These are phyloP conservation scores for Trametes polyzona DNA, from an alignment of 1,284 basidiomycete species.

Conservation along the genomic window DNA sequence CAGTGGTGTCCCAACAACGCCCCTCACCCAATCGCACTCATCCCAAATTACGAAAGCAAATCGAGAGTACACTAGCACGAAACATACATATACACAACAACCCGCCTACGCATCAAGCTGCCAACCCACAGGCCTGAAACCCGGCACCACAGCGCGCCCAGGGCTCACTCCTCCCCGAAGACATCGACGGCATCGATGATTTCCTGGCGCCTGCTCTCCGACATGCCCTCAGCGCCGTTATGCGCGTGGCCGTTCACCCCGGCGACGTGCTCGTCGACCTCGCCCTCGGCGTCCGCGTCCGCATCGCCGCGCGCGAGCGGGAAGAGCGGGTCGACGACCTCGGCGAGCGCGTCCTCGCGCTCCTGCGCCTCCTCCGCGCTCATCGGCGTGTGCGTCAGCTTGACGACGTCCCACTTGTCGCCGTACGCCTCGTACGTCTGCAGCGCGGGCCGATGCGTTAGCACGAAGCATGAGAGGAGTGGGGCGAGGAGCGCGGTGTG, in stretches of 20 bases:
- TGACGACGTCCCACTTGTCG: constrained; percentile 80
- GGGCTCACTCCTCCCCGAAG: constrained; percentile 29
- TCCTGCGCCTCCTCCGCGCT: constrained; percentile 55
- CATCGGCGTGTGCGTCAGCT: constrained; percentile 59
- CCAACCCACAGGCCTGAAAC: no score
- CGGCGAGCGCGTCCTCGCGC: constrained; percentile 53
- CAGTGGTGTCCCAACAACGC: no score
- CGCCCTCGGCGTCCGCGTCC: constrained; percentile 53
- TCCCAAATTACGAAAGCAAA: background rate
- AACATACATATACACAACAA: background rate
- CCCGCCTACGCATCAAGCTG: no score
- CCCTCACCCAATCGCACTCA: no score
- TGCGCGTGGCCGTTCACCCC: constrained; percentile 23
- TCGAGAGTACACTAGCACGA: background rate
- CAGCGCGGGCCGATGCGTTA: constrained; percentile 1
- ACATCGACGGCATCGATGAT: constrained; percentile 30
- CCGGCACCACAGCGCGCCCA: background rate
- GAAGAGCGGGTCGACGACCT: constrained; percentile 59
- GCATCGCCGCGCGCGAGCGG: constrained; percentile 43
- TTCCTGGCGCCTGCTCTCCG: no score
- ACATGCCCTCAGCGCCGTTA: no score
- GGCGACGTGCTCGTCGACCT: constrained; percentile 34
- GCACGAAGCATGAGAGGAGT: background rate
- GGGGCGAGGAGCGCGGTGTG: background rate
- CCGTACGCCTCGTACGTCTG: constrained; percentile 67